Base-by-base conservation (phyloP, 1,284 basidiomycete species). In the Leccinum angustisporum region DNA sequence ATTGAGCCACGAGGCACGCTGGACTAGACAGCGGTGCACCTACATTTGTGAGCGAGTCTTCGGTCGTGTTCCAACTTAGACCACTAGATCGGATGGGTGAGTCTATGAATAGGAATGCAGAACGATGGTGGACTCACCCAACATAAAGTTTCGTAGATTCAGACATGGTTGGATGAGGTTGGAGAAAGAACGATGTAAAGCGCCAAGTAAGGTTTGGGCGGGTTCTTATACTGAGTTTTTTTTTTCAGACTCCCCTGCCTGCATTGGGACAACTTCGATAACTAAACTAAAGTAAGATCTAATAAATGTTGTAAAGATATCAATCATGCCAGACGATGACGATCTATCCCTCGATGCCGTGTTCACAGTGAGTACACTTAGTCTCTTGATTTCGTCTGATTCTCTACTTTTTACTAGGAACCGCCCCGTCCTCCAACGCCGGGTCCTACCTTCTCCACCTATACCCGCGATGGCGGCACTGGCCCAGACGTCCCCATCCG, bases 361-460 rank as follows among this genome's bases (percentile, higher is more conserved):
- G 10, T 46, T 46, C 11, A 11, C 18, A 6, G 43, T 46, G n/a
- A 43, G 40, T 43, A 9, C n/a, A n/a, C n/a, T n/a, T n/a, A n/a
- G n/a, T n/a, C n/a, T n/a, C n/a, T n/a, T n/a, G n/a, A n/a, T n/a
- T n/a, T n/a, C n/a, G 40, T 43, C n/a, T 10, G n/a, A 43, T n/a
- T 43, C 2, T 43, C 14, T 43, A 16, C 40, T 36, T 36, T 14
- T 5, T 36, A 36, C 11, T 33, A 79, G 81, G 81, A 83, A 59
- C 77, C 76, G 11, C 71, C 76, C 11, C 79, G 87, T 38, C 87
- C 88, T 9, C 84, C 85, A 3, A 83, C 85, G 0, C 88, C 88
- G 1, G 78, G 82, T 65, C 81, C 86, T 5, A 87, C 86, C 0
- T 64, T 79, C 16, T 74, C 78, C 1, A 77, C 76, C 0, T 90